Evolutionary conservation across 805 yeast species (phyloP).

Genomic region (Teunomyces lycoperdinae): DNA sequence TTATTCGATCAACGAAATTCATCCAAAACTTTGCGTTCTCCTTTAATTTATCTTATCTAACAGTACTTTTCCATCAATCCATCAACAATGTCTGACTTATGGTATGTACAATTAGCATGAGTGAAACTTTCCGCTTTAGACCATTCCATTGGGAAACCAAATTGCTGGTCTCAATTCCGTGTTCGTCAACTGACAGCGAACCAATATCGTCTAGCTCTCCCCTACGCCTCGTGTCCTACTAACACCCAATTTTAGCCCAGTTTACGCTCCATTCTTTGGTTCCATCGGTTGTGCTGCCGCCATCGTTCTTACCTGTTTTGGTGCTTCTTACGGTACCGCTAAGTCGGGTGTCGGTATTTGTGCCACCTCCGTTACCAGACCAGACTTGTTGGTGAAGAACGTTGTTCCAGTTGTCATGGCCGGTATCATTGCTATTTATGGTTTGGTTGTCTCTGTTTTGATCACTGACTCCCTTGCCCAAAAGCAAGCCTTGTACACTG

Average conservation of each 20-base stretch:
- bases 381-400: conserved; percentile 89
- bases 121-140: not conserved
- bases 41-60: conserved; percentile 3
- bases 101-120: conserved; percentile 48
- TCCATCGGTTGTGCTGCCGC: conserved; percentile 99
- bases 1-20: conserved; percentile 3
- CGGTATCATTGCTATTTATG: conserved; percentile 98
- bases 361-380: conserved; percentile 96
- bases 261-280: conserved; percentile 84
- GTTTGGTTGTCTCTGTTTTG: conserved; percentile 92
- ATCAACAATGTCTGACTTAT: conserved; percentile 64
- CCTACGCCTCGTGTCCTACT: conserved; percentile 10
- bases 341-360: conserved; percentile 99
- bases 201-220: not conserved
- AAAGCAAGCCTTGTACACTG: conserved; percentile 90
- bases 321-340: conserved; percentile 99
- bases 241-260: conserved; percentile 25
- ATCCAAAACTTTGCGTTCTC: conserved; percentile 3
- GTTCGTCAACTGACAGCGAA: not conserved
- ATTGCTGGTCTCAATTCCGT: not conserved
- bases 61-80: conserved; percentile 7
- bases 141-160: not conserved
- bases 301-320: conserved; percentile 96
- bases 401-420: conserved; percentile 99
- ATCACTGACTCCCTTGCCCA: conserved; percentile 88